A percentile compares a stretch with the other conserved stretches of the same genome.
phyloP scores from a whole-genome alignment of 257 asterid genomes.

The Nicotiana sylvestris region DNA sequence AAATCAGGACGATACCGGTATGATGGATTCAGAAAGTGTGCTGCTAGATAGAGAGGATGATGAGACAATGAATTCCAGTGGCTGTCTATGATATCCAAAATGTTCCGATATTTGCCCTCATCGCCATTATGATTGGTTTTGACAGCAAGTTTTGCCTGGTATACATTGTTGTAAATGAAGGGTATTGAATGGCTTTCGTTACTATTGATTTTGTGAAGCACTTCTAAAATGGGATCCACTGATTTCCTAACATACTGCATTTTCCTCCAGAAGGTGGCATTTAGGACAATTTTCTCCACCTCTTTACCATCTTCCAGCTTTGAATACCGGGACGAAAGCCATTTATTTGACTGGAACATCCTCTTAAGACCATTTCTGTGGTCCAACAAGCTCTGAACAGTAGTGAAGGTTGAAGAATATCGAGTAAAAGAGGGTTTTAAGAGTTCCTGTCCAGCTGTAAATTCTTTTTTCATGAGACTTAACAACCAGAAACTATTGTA shows the following conservation, averaged over 20 bases:
- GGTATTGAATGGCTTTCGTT: slow-evolving; percentile 76
- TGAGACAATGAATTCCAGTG: slow-evolving; percentile 68
- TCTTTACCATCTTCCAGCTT: slow-evolving; percentile 79
- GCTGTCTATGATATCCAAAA: slow-evolving; percentile 70
- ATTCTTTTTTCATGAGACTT: slow-evolving; percentile 77
- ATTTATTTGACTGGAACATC: slow-evolving; percentile 78
- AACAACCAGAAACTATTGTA: slow-evolving; percentile 68
- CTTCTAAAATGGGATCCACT: slow-evolving; percentile 72
- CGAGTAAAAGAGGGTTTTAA: slow-evolving; percentile 60
- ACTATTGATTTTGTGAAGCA: slow-evolving; percentile 62
- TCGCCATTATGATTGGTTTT: slow-evolving; percentile 69
- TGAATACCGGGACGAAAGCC: slow-evolving; percentile 69
- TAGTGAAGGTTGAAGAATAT: slow-evolving; percentile 63
- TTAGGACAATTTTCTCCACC: slow-evolving; percentile 66
- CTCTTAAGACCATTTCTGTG: slow-evolving; percentile 67
- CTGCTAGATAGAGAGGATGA: slow-evolving; percentile 86
- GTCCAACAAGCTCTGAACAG: slow-evolving; percentile 71
- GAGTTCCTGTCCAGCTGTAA: slow-evolving; percentile 73
- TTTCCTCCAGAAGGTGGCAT: slow-evolving; percentile 83
- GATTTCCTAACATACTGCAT: slow-evolving; percentile 65
- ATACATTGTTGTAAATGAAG: slow-evolving; percentile 65
- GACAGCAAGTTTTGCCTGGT: slow-evolving; percentile 64
- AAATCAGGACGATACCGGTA: slow-evolving; percentile 80
- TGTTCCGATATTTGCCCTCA: slow-evolving; percentile 61
- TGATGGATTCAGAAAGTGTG: slow-evolving; percentile 80